Evolutionary conservation across 2,329 filamentous ascomycete species (phyloP).

Genomic region (Apiospora phragmitis): DNA sequence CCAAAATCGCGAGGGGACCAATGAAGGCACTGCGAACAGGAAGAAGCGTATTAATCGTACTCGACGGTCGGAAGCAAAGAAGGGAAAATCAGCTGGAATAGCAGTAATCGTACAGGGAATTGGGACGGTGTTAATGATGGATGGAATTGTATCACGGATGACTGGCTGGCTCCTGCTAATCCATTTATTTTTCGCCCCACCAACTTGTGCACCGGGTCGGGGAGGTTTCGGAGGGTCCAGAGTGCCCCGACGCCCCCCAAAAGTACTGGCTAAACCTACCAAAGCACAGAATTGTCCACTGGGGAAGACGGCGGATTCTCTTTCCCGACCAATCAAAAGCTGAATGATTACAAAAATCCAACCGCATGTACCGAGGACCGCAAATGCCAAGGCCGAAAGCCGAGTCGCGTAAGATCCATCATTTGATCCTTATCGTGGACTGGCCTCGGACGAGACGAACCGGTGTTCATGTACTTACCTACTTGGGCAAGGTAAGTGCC

Average conservation of each 20-base stretch:
- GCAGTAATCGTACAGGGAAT: not conserved
- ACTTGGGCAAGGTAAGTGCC: not conserved
- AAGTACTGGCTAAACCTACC: not conserved
- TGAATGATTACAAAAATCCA: not conserved
- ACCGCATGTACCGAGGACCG: constrained; percentile 2
- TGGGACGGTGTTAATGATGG: not conserved
- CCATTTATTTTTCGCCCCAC: constrained; percentile 7
- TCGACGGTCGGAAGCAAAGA: not conserved
- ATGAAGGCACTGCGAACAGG: not conserved
- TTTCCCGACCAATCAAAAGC: not conserved
- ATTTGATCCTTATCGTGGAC: not conserved
- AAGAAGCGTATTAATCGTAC: not conserved
- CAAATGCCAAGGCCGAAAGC: not conserved
- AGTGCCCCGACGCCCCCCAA: not conserved
- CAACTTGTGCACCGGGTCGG: not conserved
- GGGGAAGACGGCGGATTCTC: not conserved
- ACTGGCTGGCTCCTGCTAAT: not conserved
- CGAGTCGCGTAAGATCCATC: not conserved
- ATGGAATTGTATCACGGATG: not conserved
- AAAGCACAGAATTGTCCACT: not conserved
- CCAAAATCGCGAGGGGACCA: not conserved
- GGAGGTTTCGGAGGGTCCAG: not conserved
- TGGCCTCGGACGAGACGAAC: not conserved
- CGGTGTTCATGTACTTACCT: not conserved
- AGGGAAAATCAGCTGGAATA: not conserved